These are phyloP conservation scores for Neonectria faginata DNA, from an alignment of 2,329 filamentous ascomycete species.

Conservation along the genomic window DNA sequence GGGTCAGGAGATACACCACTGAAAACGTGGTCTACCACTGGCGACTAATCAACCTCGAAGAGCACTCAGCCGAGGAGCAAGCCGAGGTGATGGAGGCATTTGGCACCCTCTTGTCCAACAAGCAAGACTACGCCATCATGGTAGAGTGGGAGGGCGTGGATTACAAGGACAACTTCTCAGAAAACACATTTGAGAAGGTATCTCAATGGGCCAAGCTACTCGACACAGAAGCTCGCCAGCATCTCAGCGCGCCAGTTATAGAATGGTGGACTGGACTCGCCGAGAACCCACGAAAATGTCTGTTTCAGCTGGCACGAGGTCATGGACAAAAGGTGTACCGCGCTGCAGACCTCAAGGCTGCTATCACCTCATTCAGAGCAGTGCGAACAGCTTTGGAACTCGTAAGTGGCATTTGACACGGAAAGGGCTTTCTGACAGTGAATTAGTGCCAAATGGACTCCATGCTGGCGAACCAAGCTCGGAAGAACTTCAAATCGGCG, in stretches of 20 bases:
- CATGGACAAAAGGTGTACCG: constrained; percentile 36
- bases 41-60: constrained; percentile 19
- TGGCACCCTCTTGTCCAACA: constrained; percentile 32
- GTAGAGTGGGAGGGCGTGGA: constrained; percentile 22
- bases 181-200: constrained; percentile 25
- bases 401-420: constrained; percentile 12
- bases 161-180: constrained; percentile 15
- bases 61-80: constrained; percentile 32
- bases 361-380: constrained; percentile 24
- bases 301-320: constrained; percentile 33
- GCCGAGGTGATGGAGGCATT: constrained; percentile 42
- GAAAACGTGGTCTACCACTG: constrained; percentile 37
- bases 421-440: background rate
- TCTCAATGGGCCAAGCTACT: constrained; percentile 36
- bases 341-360: constrained; percentile 20
- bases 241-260: constrained; percentile 24
- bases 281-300: constrained; percentile 32
- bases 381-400: constrained; percentile 27
- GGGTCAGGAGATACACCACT: constrained; percentile 28
- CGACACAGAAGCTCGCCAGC: constrained; percentile 1
- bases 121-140: constrained; percentile 28
- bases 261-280: constrained; percentile 40
- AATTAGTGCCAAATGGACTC: constrained; percentile 30
- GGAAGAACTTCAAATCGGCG: constrained; percentile 28
- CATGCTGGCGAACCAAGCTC: constrained; percentile 33